Percentiles rank a stretch among this genome's conserved stretches.
Conservation (phyloP, 768 basidiomycete species). For the Pulveroboletus sp. region DNA sequence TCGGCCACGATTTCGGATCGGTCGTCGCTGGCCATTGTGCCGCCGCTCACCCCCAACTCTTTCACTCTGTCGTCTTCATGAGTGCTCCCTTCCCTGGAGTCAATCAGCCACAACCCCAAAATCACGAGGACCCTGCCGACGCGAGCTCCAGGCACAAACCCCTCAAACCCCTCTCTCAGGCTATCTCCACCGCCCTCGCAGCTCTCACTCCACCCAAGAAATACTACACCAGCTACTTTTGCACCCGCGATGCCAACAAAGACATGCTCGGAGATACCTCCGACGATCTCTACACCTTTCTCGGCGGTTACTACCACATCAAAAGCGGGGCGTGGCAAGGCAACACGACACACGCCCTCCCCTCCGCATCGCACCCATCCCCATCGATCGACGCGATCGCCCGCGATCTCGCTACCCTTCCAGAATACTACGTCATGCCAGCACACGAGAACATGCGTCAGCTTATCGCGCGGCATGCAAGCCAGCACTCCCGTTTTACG, state of each 20-base stretch:
- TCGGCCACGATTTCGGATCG: slow-evolving; percentile 65
- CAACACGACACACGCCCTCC: slow-evolving; percentile 41
- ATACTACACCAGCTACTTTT: slow-evolving; percentile 55
- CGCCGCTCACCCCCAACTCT: slow-evolving; percentile 54
- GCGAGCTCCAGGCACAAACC: slow-evolving; percentile 6
- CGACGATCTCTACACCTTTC: slow-evolving; percentile 22
- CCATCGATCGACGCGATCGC: slow-evolving; percentile 25
- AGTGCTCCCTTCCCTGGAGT: slow-evolving; percentile 54
- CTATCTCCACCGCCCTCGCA: slow-evolving; percentile 29
- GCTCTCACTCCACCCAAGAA: slow-evolving; percentile 50
- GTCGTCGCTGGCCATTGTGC: slow-evolving; percentile 50
- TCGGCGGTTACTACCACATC: slow-evolving; percentile 37
- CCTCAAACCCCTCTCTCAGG: slow-evolving; percentile 4
- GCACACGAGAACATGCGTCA: slow-evolving; percentile 52
- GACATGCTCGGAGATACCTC: slow-evolving; percentile 35
- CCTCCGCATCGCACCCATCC: slow-evolving; percentile 22
- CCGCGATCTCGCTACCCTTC: slow-evolving; percentile 40
- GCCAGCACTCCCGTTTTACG: slow-evolving; percentile 20
- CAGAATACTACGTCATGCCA: slow-evolving; percentile 64
- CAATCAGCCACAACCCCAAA: slow-evolving; percentile 27
- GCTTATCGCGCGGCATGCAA: slow-evolving; percentile 36
- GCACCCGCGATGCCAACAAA: slow-evolving; percentile 42
- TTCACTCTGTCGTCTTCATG: slow-evolving; percentile 56
- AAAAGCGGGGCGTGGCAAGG: slow-evolving; percentile 55
- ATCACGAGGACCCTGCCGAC: slow-evolving; percentile 3